Conservation (phyloP, 2,329 filamentous ascomycete species). For the Botrytis elliptica region DNA sequence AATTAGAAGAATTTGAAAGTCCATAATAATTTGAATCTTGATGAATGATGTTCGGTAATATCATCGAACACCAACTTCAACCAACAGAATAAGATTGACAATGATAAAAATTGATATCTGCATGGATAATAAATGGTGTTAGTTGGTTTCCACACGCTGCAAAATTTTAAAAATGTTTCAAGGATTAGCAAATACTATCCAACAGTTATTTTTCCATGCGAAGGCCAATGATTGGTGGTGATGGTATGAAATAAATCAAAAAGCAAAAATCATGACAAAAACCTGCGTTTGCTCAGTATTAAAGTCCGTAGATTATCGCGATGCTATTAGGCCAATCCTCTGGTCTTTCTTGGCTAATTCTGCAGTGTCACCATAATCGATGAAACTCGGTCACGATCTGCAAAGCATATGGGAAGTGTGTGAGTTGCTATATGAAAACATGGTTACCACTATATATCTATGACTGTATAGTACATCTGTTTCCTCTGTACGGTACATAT, state of each 20-base stretch:
- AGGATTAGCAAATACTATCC: not conserved
- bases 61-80: not conserved
- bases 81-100: not conserved
- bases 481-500: not conserved
- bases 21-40: not conserved
- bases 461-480: constrained; percentile 5
- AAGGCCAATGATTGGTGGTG: not conserved
- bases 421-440: constrained; percentile 3
- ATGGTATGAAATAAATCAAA: not conserved
- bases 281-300: not conserved
- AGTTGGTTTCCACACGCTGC: not conserved
- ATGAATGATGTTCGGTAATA: not conserved
- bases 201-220: not conserved
- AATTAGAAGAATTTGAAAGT: not conserved
- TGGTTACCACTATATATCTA: constrained; percentile 7
- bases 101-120: not conserved
- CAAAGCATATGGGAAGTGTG: not conserved
- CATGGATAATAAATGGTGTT: not conserved
- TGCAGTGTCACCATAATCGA: not conserved
- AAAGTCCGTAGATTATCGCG: no score
- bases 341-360: not conserved
- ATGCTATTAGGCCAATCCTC: not conserved
- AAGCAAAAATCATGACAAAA: not conserved
- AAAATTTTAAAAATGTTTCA: not conserved
- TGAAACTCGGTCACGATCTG: constrained; percentile 5